These are phyloP conservation scores for Mycena chlorophos DNA, from an alignment of 768 basidiomycete species.

Conservation along the genomic window DNA sequence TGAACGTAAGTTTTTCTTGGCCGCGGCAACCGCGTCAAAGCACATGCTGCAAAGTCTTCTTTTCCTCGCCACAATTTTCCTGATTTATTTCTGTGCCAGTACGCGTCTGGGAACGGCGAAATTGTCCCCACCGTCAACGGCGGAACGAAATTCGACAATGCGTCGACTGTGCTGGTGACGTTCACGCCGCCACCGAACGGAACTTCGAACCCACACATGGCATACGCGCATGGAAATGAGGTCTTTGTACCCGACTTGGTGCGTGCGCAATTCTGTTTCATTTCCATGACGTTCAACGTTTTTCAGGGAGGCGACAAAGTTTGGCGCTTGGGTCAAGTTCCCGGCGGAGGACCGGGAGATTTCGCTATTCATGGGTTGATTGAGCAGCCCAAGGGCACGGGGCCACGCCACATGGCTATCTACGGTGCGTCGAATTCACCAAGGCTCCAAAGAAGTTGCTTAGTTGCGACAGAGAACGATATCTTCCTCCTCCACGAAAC, in stretches of 20 bases:
- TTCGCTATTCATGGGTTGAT: constrained; percentile 45
- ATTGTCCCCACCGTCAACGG: constrained; percentile 35
- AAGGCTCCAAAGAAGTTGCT: no score
- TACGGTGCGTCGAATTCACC: constrained; percentile 10
- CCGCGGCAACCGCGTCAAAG: neutral
- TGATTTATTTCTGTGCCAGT: constrained; percentile 27
- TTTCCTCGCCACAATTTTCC: no score
- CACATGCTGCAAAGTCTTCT: no score
- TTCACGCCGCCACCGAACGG: constrained; percentile 37
- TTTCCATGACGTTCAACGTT: neutral
- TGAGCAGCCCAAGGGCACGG: constrained; percentile 43
- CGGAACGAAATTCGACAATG: constrained; percentile 20
- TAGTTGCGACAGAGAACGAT: neutral
- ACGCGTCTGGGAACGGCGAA: constrained; percentile 39
- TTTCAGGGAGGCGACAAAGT: constrained; percentile 46
- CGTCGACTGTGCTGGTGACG: constrained; percentile 31
- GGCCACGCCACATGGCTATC: constrained; percentile 44
- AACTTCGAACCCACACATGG: constrained; percentile 46
- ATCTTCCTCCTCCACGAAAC: constrained; percentile 18
- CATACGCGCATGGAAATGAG: constrained; percentile 38
- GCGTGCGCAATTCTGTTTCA: constrained; percentile 4
- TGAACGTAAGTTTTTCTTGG: constrained; percentile 34
- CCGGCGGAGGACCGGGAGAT: constrained; percentile 30
- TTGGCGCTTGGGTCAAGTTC: constrained; percentile 42
- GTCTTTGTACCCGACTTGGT: constrained; percentile 50